Evolutionary conservation across 2,329 filamentous ascomycete species (phyloP).

Genomic region (Amphichorda felina): DNA sequence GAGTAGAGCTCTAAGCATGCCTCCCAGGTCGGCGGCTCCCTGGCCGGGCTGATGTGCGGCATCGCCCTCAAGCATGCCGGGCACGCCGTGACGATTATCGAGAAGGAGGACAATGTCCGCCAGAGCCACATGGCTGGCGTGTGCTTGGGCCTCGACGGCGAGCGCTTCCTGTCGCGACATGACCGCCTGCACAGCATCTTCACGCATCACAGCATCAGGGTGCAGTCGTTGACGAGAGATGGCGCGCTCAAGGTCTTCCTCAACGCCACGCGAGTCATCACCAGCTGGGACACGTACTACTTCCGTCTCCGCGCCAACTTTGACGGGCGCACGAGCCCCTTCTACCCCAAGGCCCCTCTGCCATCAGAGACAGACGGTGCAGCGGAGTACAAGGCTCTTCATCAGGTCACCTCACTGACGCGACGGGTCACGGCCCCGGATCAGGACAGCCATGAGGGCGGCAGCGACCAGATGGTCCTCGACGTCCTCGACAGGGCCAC

Average conservation of each 20-base stretch:
- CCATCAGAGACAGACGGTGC: too few species aligned
- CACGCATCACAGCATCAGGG: not conserved
- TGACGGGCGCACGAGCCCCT: conserved; percentile 1
- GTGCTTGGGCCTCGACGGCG: not conserved
- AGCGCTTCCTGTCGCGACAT: not conserved
- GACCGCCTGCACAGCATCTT: not conserved
- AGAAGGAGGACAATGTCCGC: conserved; percentile 1
- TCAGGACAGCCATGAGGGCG: not conserved
- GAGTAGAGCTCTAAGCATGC: too few species aligned
- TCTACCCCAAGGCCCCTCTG: conserved; percentile 1
- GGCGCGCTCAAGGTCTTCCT: not conserved
- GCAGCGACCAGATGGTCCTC: not conserved
- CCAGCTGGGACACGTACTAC: conserved; percentile 4
- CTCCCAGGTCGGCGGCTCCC: conserved; percentile 5
- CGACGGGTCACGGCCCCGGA: not conserved
- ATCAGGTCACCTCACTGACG: too few species aligned
- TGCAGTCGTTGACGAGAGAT: not conserved
- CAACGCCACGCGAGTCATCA: not conserved
- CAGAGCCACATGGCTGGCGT: conserved; percentile 4
- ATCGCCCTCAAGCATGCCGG: conserved; percentile 2
- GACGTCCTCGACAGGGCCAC: not conserved
- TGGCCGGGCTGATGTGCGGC: conserved; percentile 3
- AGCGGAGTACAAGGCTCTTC: too few species aligned
- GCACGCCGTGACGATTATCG: conserved; percentile 2
- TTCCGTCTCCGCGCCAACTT: conserved; percentile 2